Evolutionary conservation across 352 stramenopile species (phyloP).

Genomic region (Pythium guiyangense): DNA sequence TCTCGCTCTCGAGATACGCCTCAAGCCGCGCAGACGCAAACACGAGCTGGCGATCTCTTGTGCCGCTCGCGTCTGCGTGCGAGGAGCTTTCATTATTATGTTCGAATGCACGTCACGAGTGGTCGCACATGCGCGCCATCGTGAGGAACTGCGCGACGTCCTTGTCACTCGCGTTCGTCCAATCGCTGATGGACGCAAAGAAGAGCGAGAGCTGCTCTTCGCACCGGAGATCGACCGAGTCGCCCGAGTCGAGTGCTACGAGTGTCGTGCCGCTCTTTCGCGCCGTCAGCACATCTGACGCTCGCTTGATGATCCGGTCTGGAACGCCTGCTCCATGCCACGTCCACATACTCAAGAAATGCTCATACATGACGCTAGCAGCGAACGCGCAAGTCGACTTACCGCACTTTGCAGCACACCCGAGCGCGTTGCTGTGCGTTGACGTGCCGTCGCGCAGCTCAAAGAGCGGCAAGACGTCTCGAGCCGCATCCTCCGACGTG

Average conservation of each 20-base stretch:
- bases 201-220: slow-evolving; percentile 40
- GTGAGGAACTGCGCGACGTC: slow-evolving; percentile 44
- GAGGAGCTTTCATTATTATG: too few species aligned
- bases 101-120: slow-evolving; percentile 2
- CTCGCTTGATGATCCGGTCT: slow-evolving; percentile 32
- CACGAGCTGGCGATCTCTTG: neutral
- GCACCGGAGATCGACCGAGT: slow-evolving; percentile 21
- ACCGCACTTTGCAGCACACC: slow-evolving; percentile 66
- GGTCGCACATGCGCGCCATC: slow-evolving; percentile 39
- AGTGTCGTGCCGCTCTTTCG: slow-evolving; percentile 23
- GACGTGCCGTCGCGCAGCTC: slow-evolving; percentile 59
- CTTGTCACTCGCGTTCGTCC: slow-evolving; percentile 34
- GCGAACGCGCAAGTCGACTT: slow-evolving; percentile 1
- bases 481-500: slow-evolving; percentile 12
- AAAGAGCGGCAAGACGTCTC: slow-evolving; percentile 40
- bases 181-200: slow-evolving; percentile 52
- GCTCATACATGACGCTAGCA: too few species aligned
- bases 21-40: neutral
- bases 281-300: slow-evolving; percentile 37
- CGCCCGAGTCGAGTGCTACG: slow-evolving; percentile 13
- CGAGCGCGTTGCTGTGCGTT: slow-evolving; percentile 65
- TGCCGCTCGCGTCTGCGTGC: too few species aligned
- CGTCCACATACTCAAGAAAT: neutral
- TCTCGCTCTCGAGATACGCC: too few species aligned
- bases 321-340: slow-evolving; percentile 34